Base-by-base conservation (phyloP, 164 flowering plant species). In the Chimonanthus praecox region DNA sequence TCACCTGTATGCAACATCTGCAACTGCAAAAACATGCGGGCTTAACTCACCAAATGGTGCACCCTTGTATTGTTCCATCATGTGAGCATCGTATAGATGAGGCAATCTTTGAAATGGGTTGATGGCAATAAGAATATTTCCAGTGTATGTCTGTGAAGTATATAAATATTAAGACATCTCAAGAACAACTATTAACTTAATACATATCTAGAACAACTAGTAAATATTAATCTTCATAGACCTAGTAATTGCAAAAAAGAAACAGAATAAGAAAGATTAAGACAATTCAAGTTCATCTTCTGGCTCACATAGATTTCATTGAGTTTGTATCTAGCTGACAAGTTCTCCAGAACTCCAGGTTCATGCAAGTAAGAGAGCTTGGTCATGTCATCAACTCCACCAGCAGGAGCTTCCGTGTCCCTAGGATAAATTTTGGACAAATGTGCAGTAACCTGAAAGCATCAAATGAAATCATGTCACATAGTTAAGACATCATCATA, bases 361-460 rank as follows among this genome's bases (percentile, higher is more conserved):
- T 94, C 98, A 74, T 94, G 93, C 77, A 94, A 79, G 80, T 94
- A 94, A 6, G 92, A 83, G 49, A 94, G 85, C 74, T 83, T 89
- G 33, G 97, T 92, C 98, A 94, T 94, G 84, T 92, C 97, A 79
- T 89, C 96, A 47, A 92, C 88, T 77, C 97, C 97, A 44, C 81
- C 87, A 33, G 85, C 80, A 70, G 92, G 94, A 73, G 84, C 87
- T 72, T 94, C 96, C 83, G 78, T 77, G 69, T 94, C 96, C 77
- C 86, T 90, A 2, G 92, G 96, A 74, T 87, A 83, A 51, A 89
- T 47, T 66, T 83, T 86, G 77, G 93, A 84, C 51, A 94, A 58
- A n/a, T 79, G 83, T 68, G 84, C 47, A 49, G 20, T 21, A 72
- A 49, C 47, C 65, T 50, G 44, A 18, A 47, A 8, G 51, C 20